Percentiles rank a stretch among this genome's conserved stretches.
Conservation (phyloP, 192 early-diverging fungal species). For the Umbelopsis isabellina region DNA sequence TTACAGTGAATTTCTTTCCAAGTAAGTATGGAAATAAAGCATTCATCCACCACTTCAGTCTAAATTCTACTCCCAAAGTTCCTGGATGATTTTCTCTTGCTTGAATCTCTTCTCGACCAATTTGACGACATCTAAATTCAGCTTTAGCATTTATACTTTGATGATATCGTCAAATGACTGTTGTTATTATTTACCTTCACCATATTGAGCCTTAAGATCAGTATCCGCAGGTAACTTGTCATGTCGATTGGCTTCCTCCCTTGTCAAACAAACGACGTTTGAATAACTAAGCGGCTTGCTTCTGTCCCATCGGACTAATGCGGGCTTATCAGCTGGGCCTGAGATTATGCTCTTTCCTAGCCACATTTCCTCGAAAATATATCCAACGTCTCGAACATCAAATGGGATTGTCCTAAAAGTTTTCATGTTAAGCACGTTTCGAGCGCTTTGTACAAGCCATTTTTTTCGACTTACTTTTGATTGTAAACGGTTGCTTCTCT, state of each 20-base stretch:
- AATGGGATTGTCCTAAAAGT: conserved; percentile 50
- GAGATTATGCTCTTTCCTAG: conserved; percentile 78
- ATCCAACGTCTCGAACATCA: conserved; percentile 75
- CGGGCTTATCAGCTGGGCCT: conserved; percentile 70
- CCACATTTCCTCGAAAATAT: conserved; percentile 92
- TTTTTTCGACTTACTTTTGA: conserved; percentile 43
- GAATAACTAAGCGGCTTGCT: conserved; percentile 62
- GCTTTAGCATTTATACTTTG: too few species aligned
- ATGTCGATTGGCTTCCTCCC: conserved; percentile 73
- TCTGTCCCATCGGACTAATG: conserved; percentile 79
- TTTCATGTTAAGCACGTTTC: background rate
- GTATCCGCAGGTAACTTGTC: conserved; percentile 48
- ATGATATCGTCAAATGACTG: too few species aligned
- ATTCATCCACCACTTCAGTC: background rate
- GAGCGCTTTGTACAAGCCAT: background rate
- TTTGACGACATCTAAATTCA: conserved; percentile 43
- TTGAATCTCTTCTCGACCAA: conserved; percentile 52
- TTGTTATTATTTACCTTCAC: conserved; percentile 30
- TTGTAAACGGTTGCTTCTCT: conserved; percentile 47
- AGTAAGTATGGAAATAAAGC: background rate
- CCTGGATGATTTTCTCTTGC: conserved; percentile 36
- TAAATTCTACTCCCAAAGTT: background rate
- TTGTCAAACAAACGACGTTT: conserved; percentile 88
- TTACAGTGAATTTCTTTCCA: background rate
- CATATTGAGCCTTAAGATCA: conserved; percentile 55